Conservation (phyloP, 495 filamentous ascomycete genomes). For the Cladorrhinum samala region DNA sequence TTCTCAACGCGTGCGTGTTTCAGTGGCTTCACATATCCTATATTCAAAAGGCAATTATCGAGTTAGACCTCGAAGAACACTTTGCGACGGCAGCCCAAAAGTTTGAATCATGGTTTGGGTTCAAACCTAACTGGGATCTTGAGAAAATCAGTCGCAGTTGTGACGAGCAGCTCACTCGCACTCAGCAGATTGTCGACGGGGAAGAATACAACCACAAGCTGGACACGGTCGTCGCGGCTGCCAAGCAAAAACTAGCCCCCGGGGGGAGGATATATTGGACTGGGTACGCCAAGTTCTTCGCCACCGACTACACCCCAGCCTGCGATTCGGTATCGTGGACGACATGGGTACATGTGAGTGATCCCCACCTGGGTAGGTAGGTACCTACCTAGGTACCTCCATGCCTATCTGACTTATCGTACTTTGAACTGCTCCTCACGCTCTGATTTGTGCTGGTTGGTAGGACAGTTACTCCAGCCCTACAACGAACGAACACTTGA, state of each 20-base stretch:
- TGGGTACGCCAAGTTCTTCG: neutral
- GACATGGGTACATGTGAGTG: neutral
- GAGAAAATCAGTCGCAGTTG: neutral
- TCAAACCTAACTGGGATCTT: neutral
- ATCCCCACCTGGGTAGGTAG: no score
- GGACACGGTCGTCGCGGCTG: neutral
- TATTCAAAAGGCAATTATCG: neutral
- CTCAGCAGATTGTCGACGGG: neutral
- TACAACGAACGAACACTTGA: no score
- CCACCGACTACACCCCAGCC: neutral
- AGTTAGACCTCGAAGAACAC: neutral
- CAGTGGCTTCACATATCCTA: neutral
- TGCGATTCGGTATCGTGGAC: neutral
- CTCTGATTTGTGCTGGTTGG: neutral
- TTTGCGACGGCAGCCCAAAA: neutral
- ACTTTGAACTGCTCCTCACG: neutral
- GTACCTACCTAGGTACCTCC: no score
- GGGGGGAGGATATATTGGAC: neutral
- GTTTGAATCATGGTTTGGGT: neutral
- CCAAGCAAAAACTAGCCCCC: neutral
- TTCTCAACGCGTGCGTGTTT: neutral
- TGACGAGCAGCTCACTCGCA: neutral
- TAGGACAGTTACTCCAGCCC: neutral
- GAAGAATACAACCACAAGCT: neutral
- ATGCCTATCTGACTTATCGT: neutral